Conservation (phyloP, 306 rosid genomes). For the Malus asiatica region DNA sequence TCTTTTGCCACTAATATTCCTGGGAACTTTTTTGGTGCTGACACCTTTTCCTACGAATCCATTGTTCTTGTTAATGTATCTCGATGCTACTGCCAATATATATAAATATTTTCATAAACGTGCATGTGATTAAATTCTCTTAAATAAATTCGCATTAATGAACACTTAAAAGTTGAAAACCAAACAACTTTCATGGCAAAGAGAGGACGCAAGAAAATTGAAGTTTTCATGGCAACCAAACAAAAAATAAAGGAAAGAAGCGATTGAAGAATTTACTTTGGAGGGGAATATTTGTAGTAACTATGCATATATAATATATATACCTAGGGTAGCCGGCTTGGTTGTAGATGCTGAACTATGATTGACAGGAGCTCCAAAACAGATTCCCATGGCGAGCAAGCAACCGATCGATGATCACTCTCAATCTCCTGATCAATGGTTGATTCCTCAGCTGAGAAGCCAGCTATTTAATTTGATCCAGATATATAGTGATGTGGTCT, state of each 20-base stretch:
- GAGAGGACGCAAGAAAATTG: too few species aligned
- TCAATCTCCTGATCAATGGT: not conserved
- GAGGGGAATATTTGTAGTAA: not conserved
- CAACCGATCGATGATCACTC: not conserved
- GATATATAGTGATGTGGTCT: not conserved
- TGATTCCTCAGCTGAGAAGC: too few species aligned
- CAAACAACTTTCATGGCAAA: not conserved
- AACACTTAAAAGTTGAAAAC: not conserved
- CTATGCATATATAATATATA: not conserved
- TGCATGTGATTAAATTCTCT: not conserved
- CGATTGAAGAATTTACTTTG: not conserved
- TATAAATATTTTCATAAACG: not conserved
- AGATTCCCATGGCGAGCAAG: constrained; percentile 16
- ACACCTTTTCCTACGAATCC: not conserved
- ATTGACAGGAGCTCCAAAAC: constrained; percentile 8
- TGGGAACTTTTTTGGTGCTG: not conserved
- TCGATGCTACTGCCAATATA: not conserved
- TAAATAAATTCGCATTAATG: not conserved
- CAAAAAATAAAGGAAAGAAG: not conserved
- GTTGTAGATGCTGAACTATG: not conserved
- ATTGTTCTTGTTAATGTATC: not conserved
- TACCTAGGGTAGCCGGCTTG: not conserved
- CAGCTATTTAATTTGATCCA: not conserved
- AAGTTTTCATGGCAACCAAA: not conserved
- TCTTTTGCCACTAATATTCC: not conserved